Evolutionary conservation across 1,139 yeast species (phyloP), one percentile per base, ranked within the genome.

Genomic region (Williopsis jadinii): DNA sequence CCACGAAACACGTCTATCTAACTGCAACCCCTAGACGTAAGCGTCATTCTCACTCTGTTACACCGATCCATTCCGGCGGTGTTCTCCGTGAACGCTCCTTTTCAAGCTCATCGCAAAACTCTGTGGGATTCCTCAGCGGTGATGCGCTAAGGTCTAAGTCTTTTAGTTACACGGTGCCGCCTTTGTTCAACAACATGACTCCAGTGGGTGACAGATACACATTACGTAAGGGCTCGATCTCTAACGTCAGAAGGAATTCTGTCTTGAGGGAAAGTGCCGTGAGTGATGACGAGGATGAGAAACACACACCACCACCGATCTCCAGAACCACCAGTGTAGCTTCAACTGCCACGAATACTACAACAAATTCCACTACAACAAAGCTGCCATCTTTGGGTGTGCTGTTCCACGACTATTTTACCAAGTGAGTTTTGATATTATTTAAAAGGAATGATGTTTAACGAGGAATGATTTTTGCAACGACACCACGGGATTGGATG

Each of bases 341-440:
- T 6, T 19, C 24, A 19, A 19, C 24, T 19, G 24, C 6, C 24
- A 19, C 24, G 24, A 19, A 19, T 6, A 6, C 24, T 19, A 19
- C 24, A 19, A 19, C 24, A 19, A 28, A 28, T 28, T 28, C 30
- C 11, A 28, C 11, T 8, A 28, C 30, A 32, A 32, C 34, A 35
- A 35, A 30, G 11, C 34, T 48, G 24, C 51, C 51, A 2, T 41
- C 49, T 5, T 26, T 46, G 12, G 51, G 48, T 34, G 44, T 44
- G 2, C 36, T 49, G 28, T 49, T 49, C 37, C 45, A 47, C 33
- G 49, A 47, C 32, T 47, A 44, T 30, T 42, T 43, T 60, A 36
- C 43, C 11, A 43, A 38, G 11, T 38, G 36, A 40, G 11, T 11
- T 14, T 19, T 19, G 24, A 19, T 19, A 19, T 19, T 6, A 19